Conservation (phyloP, 371 early-diverging fungal genomes). For the Rhizopus stolonifer region DNA sequence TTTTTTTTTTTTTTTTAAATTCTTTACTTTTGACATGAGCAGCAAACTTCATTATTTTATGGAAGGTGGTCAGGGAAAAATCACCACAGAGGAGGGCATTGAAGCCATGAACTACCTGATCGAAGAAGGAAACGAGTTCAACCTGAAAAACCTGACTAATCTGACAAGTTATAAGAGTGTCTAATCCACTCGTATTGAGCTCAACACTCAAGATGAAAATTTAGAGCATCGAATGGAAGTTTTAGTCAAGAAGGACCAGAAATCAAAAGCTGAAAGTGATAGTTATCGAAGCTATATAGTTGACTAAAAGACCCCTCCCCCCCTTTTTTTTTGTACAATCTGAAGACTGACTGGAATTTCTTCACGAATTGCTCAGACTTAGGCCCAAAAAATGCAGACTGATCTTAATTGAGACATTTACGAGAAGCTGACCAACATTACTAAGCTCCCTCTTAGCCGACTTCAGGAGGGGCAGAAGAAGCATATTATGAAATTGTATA, state of each 20-base stretch:
- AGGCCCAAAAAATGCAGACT: too few species aligned
- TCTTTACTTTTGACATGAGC: not conserved
- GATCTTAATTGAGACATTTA: too few species aligned
- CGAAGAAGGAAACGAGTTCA: not conserved
- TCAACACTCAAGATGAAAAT: not conserved
- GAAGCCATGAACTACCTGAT: slow-evolving; percentile 5
- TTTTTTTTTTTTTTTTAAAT: too few species aligned
- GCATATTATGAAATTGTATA: too few species aligned
- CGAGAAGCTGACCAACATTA: too few species aligned
- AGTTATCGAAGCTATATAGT: not conserved
- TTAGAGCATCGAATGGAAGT: not conserved
- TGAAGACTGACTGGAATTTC: too few species aligned
- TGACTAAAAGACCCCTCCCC: too few species aligned
- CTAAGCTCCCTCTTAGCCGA: too few species aligned
- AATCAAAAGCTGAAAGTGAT: not conserved
- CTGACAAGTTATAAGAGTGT: not conserved
- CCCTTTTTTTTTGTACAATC: not conserved
- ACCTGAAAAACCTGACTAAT: slow-evolving; percentile 2
- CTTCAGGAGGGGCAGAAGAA: too few species aligned
- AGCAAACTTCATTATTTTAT: slow-evolving; percentile 1
- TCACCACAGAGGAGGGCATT: not conserved
- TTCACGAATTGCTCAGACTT: too few species aligned
- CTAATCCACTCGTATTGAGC: not conserved
- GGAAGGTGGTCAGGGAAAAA: not conserved
- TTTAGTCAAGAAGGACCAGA: not conserved